Evolutionary conservation across 176 grass and related monocot species (phyloP).

Genomic region (Melocanna baccifera): DNA sequence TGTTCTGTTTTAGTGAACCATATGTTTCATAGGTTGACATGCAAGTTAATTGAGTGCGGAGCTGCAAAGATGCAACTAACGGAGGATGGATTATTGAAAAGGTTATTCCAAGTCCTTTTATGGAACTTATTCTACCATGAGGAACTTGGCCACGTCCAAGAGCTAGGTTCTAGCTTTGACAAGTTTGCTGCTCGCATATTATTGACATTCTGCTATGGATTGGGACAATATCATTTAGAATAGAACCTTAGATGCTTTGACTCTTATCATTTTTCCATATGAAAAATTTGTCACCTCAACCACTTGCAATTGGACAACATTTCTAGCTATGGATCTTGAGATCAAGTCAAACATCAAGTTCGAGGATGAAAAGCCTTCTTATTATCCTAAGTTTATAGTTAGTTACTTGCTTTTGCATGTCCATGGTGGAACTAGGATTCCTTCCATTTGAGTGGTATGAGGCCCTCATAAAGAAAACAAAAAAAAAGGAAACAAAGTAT

Average conservation of each 20-base stretch:
- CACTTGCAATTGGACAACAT: not conserved
- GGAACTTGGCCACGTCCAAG: not conserved
- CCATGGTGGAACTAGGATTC: not conserved
- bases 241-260: constrained; percentile 7
- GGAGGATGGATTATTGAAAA: not conserved
- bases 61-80: not conserved
- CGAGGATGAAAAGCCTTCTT: not conserved
- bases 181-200: not conserved
- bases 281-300: not conserved
- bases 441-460: constrained; percentile 19
- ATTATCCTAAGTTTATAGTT: not conserved
- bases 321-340: not conserved
- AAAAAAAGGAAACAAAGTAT: constrained; percentile 8
- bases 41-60: not conserved
- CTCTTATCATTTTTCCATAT: not conserved
- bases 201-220: constrained; percentile 17
- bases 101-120: not conserved
- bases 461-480: not conserved
- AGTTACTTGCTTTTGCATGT: not conserved
- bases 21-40: not conserved
- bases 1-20: not conserved
- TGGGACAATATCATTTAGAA: not conserved
- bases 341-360: constrained; percentile 8
- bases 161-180: constrained; percentile 12
- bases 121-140: constrained; percentile 31